Percentiles rank a stretch among this genome's conserved stretches.
These are phyloP conservation scores for Nemania abortiva DNA, from an alignment of 2,329 filamentous ascomycete species.

Conservation along the genomic window DNA sequence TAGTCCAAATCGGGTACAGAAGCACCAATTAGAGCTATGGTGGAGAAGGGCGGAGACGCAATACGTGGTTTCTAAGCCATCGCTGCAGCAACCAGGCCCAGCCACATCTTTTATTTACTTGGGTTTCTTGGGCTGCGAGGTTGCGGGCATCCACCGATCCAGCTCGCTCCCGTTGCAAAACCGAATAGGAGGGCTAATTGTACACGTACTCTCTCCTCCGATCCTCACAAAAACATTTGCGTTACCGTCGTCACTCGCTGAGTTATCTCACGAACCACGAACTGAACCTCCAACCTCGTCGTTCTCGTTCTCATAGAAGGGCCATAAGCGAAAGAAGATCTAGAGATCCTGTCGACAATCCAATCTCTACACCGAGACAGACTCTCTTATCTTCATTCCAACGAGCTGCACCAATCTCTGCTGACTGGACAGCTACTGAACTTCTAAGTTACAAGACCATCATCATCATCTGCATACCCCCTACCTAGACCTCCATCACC, in stretches of 20 bases:
- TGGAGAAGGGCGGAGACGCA: constrained; percentile 6
- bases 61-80: constrained; percentile 42
- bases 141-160: constrained; percentile 28
- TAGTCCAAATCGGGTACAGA: neutral
- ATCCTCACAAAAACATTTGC: constrained; percentile 23
- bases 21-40: constrained; percentile 15
- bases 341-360: constrained; percentile 44
- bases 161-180: constrained; percentile 34
- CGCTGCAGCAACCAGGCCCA: constrained; percentile 48
- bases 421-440: constrained; percentile 44
- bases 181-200: constrained; percentile 46
- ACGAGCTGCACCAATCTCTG: constrained; percentile 35
- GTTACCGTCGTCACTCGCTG: constrained; percentile 37
- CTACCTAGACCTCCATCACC: constrained; percentile 33
- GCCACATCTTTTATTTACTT: constrained; percentile 52
- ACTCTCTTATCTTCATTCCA: constrained; percentile 44
- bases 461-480: constrained; percentile 37
- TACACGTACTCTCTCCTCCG: constrained; percentile 31
- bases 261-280: constrained; percentile 26
- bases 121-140: constrained; percentile 26
- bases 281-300: constrained; percentile 7
- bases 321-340: constrained; percentile 41
- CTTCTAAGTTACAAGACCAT: constrained; percentile 50
- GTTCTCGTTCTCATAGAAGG: constrained; percentile 42
- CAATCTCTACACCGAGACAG: constrained; percentile 42